Percentiles rank a stretch among this genome's conserved stretches.
These are phyloP conservation scores for Linum lewisii DNA, from an alignment of 345 rosid genomes.

Conservation along the genomic window DNA sequence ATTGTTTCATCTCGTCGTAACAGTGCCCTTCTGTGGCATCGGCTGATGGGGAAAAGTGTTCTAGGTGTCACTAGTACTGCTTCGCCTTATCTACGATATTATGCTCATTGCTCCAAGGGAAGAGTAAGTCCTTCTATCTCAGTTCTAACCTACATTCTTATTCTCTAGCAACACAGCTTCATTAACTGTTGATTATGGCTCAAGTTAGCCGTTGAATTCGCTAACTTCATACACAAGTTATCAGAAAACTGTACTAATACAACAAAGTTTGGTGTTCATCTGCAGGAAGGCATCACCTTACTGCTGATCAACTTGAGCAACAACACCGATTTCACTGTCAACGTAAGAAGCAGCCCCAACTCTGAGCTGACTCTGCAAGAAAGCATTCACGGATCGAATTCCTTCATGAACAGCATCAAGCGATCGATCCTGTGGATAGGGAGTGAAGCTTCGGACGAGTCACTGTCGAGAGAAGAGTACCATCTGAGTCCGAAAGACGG, in stretches of 20 bases:
- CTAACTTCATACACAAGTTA: too few species aligned
- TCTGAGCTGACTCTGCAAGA: constrained; percentile 17
- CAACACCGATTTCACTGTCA: constrained; percentile 39
- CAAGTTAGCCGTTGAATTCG: too few species aligned
- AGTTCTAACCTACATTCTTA: neutral
- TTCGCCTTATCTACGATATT: constrained; percentile 55
- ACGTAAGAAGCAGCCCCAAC: constrained; percentile 37
- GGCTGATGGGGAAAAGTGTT: constrained; percentile 82
- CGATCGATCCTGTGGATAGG: constrained; percentile 58
- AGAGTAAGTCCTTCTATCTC: constrained; percentile 45
- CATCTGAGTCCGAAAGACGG: constrained; percentile 72
- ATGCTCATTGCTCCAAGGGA: constrained; percentile 92
- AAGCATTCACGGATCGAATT: constrained; percentile 17
- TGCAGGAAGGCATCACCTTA: constrained; percentile 70
- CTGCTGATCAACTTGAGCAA: constrained; percentile 77
- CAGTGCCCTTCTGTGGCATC: constrained; percentile 96
- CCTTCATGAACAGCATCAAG: constrained; percentile 39
- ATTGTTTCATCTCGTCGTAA: constrained; percentile 16
- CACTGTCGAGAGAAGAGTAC: constrained; percentile 66
- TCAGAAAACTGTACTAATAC: too few species aligned
- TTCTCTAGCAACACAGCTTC: neutral
- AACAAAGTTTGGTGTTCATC: constrained; percentile 2
- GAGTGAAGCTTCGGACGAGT: constrained; percentile 30
- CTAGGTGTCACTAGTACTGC: constrained; percentile 40
- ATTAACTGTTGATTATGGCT: neutral